phyloP scores from a whole-genome alignment of 257 asterid species.

The Solanum infundibuliforme region DNA sequence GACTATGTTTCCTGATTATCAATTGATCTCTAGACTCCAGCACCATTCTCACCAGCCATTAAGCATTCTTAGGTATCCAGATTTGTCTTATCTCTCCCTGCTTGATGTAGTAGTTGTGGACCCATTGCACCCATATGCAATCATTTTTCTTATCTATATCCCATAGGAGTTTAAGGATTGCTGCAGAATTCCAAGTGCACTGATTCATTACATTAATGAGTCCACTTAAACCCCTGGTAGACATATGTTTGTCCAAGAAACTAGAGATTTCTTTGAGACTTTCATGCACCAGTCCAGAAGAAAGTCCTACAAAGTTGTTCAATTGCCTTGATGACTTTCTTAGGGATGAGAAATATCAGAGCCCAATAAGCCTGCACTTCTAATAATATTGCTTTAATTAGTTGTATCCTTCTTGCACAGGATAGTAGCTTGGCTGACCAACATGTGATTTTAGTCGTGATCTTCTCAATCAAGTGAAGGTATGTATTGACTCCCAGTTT shows the following conservation, averaged over 20 bases:
- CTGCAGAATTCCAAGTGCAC: not conserved
- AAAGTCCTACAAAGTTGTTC: not conserved
- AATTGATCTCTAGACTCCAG: no score
- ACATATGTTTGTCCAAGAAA: not conserved
- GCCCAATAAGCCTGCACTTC: not conserved
- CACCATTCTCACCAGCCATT: no score
- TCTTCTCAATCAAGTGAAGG: not conserved
- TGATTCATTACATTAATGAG: not conserved
- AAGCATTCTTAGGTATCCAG: no score
- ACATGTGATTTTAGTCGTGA: not conserved
- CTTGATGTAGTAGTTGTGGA: not conserved
- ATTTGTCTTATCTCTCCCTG: not conserved
- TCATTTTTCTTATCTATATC: no score
- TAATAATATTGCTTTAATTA: not conserved
- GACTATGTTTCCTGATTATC: no score
- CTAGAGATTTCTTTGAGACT: not conserved
- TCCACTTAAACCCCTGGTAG: not conserved
- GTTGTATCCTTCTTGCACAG: not conserved
- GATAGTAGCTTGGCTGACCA: not conserved
- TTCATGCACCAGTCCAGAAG: not conserved
- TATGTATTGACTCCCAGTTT: not conserved
- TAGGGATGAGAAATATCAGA: not conserved
- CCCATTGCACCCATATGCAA: not conserved
- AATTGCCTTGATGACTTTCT: not conserved
- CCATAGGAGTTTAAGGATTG: not conserved